Base-by-base conservation (phyloP, 768 basidiomycete genomes). In the Rhizopogon roseolus region DNA sequence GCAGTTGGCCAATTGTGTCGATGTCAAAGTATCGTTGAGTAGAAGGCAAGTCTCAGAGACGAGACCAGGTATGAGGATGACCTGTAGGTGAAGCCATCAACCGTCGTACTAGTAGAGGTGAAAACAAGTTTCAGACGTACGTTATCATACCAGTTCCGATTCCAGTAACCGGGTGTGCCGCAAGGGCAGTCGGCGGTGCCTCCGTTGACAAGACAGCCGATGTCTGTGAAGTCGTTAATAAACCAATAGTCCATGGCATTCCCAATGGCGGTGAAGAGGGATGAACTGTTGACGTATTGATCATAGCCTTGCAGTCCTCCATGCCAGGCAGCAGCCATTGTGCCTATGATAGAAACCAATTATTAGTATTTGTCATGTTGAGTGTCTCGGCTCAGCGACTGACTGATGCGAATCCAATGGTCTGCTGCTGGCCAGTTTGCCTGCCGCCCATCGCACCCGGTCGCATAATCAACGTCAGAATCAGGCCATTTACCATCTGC, bases 341-440 rank as follows among this genome's bases (percentile, higher is more conserved):
- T 72, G 11, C 76, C 82, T 84, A 50, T 32, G 3, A 32, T 7
- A 32, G 34, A 48, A 11, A 32, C 16, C 14, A 39, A 9, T 13
- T 5, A 13, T 54, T 45, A 25, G 50, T 50, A 27, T 32, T 17
- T n/a, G 34, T 28, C 10, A 39, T 39, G n/a, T n/a, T 3, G 34
- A 29, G 49, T 43, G 8, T 25, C 17, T 19, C 45, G 16, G n/a
- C n/a, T n/a, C n/a, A 4, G 39, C 14, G 22, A 65, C 74, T 41
- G 57, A 82, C 82, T 65, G 38, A 81, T 73, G 37, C 81, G 75
- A 40, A 66, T 65, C 81, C 82, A 86, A 57, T 87, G 84, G 1
- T 57, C 64, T 64, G 81, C 73, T 11, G 85, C 85, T 8, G 84
- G 85, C 86, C 86, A 88, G 58, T 84, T 88, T 5, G 85, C 85